A percentile compares a stretch with the other conserved stretches of the same genome.
Conservation (phyloP, 164 flowering plant genomes). For the Kalanchoe fedtschenkoi region DNA sequence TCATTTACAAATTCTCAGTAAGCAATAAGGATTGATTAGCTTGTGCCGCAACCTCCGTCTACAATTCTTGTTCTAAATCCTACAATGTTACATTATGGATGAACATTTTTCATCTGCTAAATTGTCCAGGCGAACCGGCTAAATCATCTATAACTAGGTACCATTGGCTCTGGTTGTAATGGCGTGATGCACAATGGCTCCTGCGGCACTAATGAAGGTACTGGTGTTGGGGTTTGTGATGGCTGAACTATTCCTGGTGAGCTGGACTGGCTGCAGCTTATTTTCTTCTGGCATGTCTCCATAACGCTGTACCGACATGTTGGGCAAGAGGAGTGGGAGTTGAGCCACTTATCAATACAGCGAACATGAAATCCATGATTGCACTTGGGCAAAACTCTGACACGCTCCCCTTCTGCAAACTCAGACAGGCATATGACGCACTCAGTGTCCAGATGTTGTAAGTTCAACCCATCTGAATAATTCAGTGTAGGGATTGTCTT, state of each 20-base stretch:
- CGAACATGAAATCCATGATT: conserved; percentile 28
- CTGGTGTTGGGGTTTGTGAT: neutral
- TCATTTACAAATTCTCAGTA: neutral
- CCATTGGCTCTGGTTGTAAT: neutral
- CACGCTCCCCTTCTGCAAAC: conserved; percentile 20
- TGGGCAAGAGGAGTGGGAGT: conserved; percentile 24
- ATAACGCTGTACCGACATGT: conserved; percentile 12
- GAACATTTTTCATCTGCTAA: neutral
- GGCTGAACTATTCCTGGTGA: neutral
- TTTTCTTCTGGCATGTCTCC: neutral
- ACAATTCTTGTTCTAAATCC: conserved; percentile 4
- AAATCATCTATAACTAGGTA: neutral
- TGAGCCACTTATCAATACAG: conserved; percentile 29
- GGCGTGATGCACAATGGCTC: neutral
- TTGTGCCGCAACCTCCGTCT: neutral
- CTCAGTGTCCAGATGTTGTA: conserved; percentile 11
- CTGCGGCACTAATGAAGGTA: neutral
- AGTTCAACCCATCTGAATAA: conserved; percentile 4
- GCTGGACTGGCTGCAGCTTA: neutral
- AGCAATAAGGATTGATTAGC: neutral
- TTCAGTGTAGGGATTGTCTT: conserved; percentile 19
- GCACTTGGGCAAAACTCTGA: conserved; percentile 22
- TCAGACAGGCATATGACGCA: conserved; percentile 24
- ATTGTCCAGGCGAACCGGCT: neutral
- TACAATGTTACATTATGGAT: neutral